Conservation (phyloP, 768 basidiomycete species). For the Polyporus arcularius region DNA sequence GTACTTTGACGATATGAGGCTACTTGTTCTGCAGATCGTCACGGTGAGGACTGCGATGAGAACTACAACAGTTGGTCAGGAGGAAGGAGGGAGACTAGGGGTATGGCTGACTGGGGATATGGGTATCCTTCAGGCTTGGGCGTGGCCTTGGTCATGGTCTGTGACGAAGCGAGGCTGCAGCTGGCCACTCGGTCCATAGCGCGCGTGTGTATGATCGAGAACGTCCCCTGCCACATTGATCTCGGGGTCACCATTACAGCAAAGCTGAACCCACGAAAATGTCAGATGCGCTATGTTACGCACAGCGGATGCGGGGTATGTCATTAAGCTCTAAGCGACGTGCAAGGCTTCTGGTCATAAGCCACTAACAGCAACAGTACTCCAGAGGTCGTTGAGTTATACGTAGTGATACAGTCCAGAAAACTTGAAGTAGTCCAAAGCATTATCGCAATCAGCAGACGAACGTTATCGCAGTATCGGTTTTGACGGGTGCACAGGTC, state of each 20-base stretch:
- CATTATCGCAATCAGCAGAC: not conserved
- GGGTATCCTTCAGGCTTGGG: not conserved
- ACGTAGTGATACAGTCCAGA: conserved; percentile 12
- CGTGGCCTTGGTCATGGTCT: conserved; percentile 2
- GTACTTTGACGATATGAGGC: not conserved
- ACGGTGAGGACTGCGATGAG: not conserved
- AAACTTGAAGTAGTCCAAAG: not conserved
- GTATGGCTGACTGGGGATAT: not conserved
- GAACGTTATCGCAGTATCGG: conserved; percentile 16
- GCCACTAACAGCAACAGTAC: not conserved
- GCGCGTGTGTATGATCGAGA: conserved; percentile 10
- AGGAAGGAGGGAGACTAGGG: not conserved
- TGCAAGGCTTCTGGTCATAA: not conserved
- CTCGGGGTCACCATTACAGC: not conserved
- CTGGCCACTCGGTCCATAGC: not conserved
- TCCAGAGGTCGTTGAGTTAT: not conserved
- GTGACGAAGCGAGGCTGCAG: conserved; percentile 2
- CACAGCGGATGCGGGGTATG: conserved; percentile 7
- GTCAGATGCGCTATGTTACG: too few species aligned
- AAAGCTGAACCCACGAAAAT: not conserved
- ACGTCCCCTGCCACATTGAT: not conserved
- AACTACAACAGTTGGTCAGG: not conserved
- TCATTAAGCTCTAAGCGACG: conserved; percentile 9
- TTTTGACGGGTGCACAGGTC: conserved; percentile 10
- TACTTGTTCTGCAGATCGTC: not conserved